Evolutionary conservation across 2,329 filamentous ascomycete genomes (phyloP).

Genomic region (Leptodontidium sp.): DNA sequence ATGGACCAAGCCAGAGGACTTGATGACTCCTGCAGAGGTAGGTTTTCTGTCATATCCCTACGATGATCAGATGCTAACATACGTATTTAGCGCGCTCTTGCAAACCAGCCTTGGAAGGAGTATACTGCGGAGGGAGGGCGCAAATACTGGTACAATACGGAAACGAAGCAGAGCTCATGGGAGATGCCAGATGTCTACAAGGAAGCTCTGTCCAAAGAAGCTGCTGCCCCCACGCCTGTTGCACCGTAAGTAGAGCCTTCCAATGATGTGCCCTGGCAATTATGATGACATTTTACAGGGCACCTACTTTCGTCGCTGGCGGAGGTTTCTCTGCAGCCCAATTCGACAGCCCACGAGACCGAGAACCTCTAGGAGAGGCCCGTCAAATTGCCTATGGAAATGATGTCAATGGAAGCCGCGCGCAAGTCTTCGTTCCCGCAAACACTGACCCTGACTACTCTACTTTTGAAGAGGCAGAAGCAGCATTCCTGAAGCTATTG

Average conservation of each 20-base stretch:
- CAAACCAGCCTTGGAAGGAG: slow-evolving; percentile 90
- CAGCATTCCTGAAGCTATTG: slow-evolving; percentile 90
- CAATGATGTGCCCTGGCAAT: neutral
- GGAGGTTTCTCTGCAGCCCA: slow-evolving; percentile 48
- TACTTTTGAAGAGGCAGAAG: slow-evolving; percentile 86
- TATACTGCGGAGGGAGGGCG: slow-evolving; percentile 86
- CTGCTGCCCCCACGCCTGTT: slow-evolving; percentile 51
- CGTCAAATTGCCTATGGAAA: slow-evolving; percentile 66
- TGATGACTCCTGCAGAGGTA: slow-evolving; percentile 87
- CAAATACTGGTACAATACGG: slow-evolving; percentile 95
- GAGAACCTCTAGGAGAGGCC: slow-evolving; percentile 58
- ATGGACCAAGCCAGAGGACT: slow-evolving; percentile 92
- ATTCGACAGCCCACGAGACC: slow-evolving; percentile 47
- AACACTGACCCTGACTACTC: slow-evolving; percentile 80
- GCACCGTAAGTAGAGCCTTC: slow-evolving; percentile 52
- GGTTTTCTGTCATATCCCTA: slow-evolving; percentile 39
- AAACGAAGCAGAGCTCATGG: slow-evolving; percentile 93
- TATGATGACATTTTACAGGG: slow-evolving; percentile 19
- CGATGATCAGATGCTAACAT: slow-evolving; percentile 26
- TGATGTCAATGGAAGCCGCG: slow-evolving; percentile 56
- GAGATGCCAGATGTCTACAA: slow-evolving; percentile 89
- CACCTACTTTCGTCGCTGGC: slow-evolving; percentile 54
- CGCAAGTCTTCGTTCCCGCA: slow-evolving; percentile 67
- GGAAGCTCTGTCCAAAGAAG: slow-evolving; percentile 70
- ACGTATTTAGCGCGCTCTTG: slow-evolving; percentile 71